Base-by-base conservation (phyloP, 768 basidiomycete species). In the Mycena amicta region DNA sequence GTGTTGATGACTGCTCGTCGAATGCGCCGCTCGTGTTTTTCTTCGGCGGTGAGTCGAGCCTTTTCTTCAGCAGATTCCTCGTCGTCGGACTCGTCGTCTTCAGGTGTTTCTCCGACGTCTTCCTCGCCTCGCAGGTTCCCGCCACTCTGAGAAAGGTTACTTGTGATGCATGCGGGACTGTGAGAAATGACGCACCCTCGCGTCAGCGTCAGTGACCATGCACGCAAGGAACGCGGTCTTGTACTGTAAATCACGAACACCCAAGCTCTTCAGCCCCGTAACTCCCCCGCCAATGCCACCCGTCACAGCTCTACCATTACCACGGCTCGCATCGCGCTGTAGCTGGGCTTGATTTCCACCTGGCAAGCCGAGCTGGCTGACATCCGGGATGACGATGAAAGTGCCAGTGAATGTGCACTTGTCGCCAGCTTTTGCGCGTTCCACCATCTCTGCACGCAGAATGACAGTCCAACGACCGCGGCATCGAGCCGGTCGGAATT, bases 181-280 rank as follows among this genome's bases (percentile, higher is more conserved):
- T 47, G 28, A 20, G 15, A 41, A 28, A 43, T 18, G 18, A 74
- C 93, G 72, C 70, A 97, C 95, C 68, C 92, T 80, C 29, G 88
- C 88, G 67, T 98, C 95, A 1, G 90, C 86, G 63, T 93, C 90
- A 55, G 93, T 90, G 3, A 94, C 96, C 95, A 98, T 98, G 67
- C 96, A 98, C 16, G 95, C 94, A 66, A 99, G 74, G 74, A 99
- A 99, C 13, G 97, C 97, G 4, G 96, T 98, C 80, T 98, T 99
- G 73, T 99, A 98, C 68, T 95, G 93, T 64, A 99, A 68, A 73
- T 99, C 97, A 60, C 95, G 79, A 12, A 98, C 97, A 70, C 97
- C 97, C 16, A 98, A 73, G 61, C 86, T 92, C 74, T 98, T 98
- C 67, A 99, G 70, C 3, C 97, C 97, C 1, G 92, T 95, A 0